Evolutionary conservation across 352 stramenopile species (phyloP).

Genomic region (Globisporangium mamillatum): DNA sequence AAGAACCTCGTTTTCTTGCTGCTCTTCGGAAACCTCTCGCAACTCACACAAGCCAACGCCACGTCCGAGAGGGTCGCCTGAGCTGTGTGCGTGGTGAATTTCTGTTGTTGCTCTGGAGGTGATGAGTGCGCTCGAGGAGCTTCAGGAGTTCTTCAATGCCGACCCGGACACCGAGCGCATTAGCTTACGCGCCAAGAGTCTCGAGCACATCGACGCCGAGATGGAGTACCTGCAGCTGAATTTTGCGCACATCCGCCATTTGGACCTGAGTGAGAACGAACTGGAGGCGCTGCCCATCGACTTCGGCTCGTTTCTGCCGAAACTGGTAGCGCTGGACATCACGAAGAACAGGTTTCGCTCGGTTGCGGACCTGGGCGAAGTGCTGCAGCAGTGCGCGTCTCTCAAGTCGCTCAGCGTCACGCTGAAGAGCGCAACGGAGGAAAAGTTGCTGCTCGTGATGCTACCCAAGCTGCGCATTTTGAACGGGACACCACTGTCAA

Average conservation of each 20-base stretch:
- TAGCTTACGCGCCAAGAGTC: conserved; percentile 31
- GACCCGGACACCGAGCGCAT: conserved; percentile 41
- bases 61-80: no score
- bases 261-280: conserved; percentile 59
- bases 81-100: no score
- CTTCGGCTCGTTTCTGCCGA: conserved; percentile 36
- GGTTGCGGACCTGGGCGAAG: conserved; percentile 37
- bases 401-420: conserved; percentile 63
- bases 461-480: conserved; percentile 57
- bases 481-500: conserved; percentile 38
- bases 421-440: conserved; percentile 39
- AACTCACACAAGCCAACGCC: no score
- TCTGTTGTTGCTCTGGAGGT: no score
- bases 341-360: conserved; percentile 47
- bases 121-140: conserved; percentile 45
- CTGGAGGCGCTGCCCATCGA: conserved; percentile 35
- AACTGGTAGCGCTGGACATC: conserved; percentile 62
- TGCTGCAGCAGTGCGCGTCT: conserved; percentile 38
- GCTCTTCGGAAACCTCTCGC: no score
- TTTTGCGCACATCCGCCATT: conserved; percentile 44
- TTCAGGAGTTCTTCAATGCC: conserved; percentile 38
- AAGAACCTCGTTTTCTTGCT: no score
- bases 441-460: conserved; percentile 53
- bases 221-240: conserved; percentile 39
- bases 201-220: conserved; percentile 33